phyloP scores from a whole-genome alignment of 768 basidiomycete genomes.

The Leccinum subtestaceum region DNA sequence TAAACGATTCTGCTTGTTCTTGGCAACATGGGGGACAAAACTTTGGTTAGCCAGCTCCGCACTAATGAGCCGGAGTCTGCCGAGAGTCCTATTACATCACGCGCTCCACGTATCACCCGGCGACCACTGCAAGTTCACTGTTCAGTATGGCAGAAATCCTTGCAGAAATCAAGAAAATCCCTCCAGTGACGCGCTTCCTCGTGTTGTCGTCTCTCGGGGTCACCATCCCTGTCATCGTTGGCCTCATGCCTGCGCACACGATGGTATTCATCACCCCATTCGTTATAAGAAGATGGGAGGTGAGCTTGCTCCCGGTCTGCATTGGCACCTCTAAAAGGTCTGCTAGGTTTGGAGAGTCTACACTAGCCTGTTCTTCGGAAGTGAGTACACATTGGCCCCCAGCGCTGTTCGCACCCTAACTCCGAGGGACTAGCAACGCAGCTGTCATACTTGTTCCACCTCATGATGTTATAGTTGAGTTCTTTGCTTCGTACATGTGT shows the following conservation, averaged over 20 bases:
- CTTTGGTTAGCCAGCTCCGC: too few relatives aligned
- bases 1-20: too few relatives aligned
- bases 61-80: background rate
- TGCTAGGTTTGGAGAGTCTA: constrained; percentile 68
- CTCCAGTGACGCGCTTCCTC: constrained; percentile 76
- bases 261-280: constrained; percentile 51
- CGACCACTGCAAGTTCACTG: background rate
- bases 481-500: background rate
- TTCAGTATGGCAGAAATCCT: constrained; percentile 45
- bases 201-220: constrained; percentile 58
- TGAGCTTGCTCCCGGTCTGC: constrained; percentile 23
- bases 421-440: constrained; percentile 21
- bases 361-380: constrained; percentile 73
- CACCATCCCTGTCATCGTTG: constrained; percentile 54
- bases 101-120: background rate
- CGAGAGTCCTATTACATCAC: background rate
- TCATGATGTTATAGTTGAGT: constrained; percentile 44
- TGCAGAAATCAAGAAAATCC: constrained; percentile 74
- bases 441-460: constrained; percentile 39
- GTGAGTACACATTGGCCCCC: constrained; percentile 31
- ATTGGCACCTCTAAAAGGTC: background rate
- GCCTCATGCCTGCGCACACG: constrained; percentile 50
- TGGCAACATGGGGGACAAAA: too few relatives aligned
- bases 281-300: constrained; percentile 52
- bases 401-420: background rate